Evolutionary conservation across 495 filamentous ascomycete genomes (phyloP).

Genomic region (Penicillium arizonense): DNA sequence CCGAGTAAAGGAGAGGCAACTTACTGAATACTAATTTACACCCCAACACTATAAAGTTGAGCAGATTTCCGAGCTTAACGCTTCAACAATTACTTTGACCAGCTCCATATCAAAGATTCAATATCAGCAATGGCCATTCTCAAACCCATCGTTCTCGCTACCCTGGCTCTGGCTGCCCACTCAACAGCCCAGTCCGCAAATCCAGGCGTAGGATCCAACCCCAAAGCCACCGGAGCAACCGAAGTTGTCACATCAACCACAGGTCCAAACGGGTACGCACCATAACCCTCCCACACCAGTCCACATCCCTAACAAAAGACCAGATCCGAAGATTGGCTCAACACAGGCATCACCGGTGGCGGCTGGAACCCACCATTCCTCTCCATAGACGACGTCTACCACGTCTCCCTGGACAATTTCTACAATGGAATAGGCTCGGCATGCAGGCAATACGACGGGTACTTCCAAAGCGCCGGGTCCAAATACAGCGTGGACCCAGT

Average conservation of each 20-base stretch:
- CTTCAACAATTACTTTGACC: no score
- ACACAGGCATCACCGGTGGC: constrained; percentile 25
- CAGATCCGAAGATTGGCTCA: constrained; percentile 37
- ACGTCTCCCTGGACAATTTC: constrained; percentile 24
- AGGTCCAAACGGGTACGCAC: constrained; percentile 28
- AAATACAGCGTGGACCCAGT: constrained; percentile 31
- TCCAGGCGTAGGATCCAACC: constrained; percentile 26
- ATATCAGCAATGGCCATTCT: constrained; percentile 5
- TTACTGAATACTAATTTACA: no score
- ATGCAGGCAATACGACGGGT: constrained; percentile 30
- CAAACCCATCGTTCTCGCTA: constrained; percentile 10
- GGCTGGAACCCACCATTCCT: constrained; percentile 35
- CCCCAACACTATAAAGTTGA: no score
- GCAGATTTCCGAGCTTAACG: no score
- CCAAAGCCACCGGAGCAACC: constrained; percentile 29
- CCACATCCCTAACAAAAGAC: background rate
- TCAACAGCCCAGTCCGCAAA: constrained; percentile 23
- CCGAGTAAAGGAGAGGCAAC: no score
- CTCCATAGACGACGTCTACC: constrained; percentile 24
- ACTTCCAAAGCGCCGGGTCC: constrained; percentile 29
- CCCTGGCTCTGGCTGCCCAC: constrained; percentile 5
- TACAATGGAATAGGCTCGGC: constrained; percentile 22
- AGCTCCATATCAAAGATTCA: no score
- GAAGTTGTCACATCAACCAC: constrained; percentile 22
- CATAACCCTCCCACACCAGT: background rate